Percentiles rank a stretch among this genome's conserved stretches.
Conservation (phyloP, 2,329 filamentous ascomycete genomes). For the Plenodomus lindquistii region DNA sequence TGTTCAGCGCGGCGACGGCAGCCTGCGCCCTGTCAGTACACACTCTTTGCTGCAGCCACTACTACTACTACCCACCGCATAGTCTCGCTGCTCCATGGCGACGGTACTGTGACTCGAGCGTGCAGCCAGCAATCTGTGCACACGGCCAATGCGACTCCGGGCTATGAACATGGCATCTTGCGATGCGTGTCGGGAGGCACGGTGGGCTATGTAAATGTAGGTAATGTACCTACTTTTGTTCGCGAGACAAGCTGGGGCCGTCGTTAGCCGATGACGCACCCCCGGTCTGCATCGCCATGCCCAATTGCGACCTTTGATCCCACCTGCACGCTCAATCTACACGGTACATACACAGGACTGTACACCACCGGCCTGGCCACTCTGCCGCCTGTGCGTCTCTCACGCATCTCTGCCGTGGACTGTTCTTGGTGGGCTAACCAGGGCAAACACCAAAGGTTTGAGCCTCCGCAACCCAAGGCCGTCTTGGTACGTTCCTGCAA, state of each 20-base stretch:
- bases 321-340: not conserved
- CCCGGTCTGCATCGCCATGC: no score
- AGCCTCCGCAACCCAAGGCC: not conserved
- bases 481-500: no score
- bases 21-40: conserved; percentile 50
- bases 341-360: no score
- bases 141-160: conserved; percentile 20
- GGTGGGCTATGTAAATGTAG: not conserved
- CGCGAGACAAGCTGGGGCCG: conserved; percentile 9
- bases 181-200: not conserved
- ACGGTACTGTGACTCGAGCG: conserved; percentile 19
- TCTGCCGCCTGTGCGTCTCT: no score
- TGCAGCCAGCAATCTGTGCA: conserved; percentile 11
- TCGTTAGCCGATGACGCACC: conserved; percentile 31
- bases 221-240: no score
- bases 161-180: conserved; percentile 33
- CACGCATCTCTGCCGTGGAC: no score
- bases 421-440: not conserved
- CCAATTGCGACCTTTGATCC: conserved; percentile 2
- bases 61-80: conserved; percentile 30
- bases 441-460: not conserved
- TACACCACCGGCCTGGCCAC: no score
- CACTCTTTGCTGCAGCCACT: not conserved
- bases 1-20: conserved; percentile 74
- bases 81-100: conserved; percentile 41